These are phyloP conservation scores for Pseudognaphalium luteoalbum DNA, from an alignment of 129 eudicot species.

Conservation along the genomic window DNA sequence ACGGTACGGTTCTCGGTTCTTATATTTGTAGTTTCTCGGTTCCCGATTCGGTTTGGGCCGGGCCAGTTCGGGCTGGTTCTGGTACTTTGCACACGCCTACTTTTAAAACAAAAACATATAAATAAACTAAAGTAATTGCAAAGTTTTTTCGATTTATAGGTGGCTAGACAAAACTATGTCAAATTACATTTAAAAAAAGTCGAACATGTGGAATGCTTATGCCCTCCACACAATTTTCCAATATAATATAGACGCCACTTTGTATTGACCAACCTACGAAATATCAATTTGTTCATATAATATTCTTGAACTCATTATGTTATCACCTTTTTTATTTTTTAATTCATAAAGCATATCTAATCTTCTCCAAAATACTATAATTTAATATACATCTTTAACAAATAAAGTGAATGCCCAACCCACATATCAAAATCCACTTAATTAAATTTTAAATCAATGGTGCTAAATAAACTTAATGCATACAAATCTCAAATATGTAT, in stretches of 20 bases:
- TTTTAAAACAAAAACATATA: too few species aligned
- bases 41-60: too few species aligned
- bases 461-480: slow-evolving; percentile 6
- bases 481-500: neutral
- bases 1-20: too few species aligned
- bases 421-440: slow-evolving; percentile 12
- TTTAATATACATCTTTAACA: neutral
- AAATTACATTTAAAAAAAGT: slow-evolving; percentile 14
- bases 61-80: too few species aligned
- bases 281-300: slow-evolving; percentile 24
- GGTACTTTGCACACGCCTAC: too few species aligned
- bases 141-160: neutral
- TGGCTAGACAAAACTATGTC: neutral
- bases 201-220: slow-evolving; percentile 26
- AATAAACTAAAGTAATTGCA: slow-evolving; percentile 6
- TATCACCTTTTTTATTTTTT: slow-evolving; percentile 4
- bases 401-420: slow-evolving; percentile 12
- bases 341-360: slow-evolving; percentile 30
- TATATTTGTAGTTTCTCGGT: too few species aligned
- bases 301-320: slow-evolving; percentile 17
- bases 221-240: slow-evolving; percentile 40
- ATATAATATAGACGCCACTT: slow-evolving; percentile 18
- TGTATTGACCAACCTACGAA: slow-evolving; percentile 9
- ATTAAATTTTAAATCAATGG: neutral
- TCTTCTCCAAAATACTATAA: slow-evolving; percentile 7